Percentiles rank a stretch among this genome's conserved stretches.
phyloP scores from a whole-genome alignment of 2,329 filamentous ascomycete genomes.

The Penicillium verrucosum region DNA sequence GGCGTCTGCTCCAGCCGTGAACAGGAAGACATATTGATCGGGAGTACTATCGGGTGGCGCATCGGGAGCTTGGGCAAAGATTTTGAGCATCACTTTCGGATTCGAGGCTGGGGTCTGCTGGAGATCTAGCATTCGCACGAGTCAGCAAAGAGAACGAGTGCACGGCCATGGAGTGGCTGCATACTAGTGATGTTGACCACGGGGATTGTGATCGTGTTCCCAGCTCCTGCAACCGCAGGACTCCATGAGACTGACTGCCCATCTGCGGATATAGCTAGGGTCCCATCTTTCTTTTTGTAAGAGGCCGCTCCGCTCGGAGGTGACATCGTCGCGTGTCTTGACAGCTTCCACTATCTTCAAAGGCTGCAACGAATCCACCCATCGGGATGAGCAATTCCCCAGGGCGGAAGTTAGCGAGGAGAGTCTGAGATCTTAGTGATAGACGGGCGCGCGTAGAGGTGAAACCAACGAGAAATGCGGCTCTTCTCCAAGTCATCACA shows the following conservation, averaged over 20 bases:
- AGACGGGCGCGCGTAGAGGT: conserved; percentile 4
- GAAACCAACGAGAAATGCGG: conserved; percentile 18
- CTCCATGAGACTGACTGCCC: conserved; percentile 76
- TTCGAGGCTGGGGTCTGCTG: conserved; percentile 90
- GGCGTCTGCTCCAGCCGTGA: conserved; percentile 73
- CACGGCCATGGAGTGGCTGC: conserved; percentile 29
- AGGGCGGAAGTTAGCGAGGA: conserved; percentile 17
- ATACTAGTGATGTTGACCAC: conserved; percentile 79
- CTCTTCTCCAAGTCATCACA: conserved; percentile 16
- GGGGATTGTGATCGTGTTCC: conserved; percentile 65
- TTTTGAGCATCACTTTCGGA: conserved; percentile 89
- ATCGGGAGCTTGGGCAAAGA: conserved; percentile 68
- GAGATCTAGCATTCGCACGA: conserved; percentile 59
- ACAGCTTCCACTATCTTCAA: conserved; percentile 40
- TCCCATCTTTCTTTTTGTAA: conserved; percentile 97
- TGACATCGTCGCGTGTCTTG: conserved; percentile 37
- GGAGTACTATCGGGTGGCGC: conserved; percentile 39
- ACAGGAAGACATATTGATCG: conserved; percentile 78
- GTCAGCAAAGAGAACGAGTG: conserved; percentile 3
- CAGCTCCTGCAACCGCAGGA: conserved; percentile 60
- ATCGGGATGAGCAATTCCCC: conserved; percentile 31
- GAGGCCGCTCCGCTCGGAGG: conserved; percentile 63
- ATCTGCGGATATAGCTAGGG: conserved; percentile 71
- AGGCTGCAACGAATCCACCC: conserved; percentile 33
- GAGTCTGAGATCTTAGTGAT: conserved; percentile 21